Percentiles rank a stretch among this genome's conserved stretches.
These are phyloP conservation scores for Russula dissimulans DNA, from an alignment of 768 basidiomycete species.

Conservation along the genomic window DNA sequence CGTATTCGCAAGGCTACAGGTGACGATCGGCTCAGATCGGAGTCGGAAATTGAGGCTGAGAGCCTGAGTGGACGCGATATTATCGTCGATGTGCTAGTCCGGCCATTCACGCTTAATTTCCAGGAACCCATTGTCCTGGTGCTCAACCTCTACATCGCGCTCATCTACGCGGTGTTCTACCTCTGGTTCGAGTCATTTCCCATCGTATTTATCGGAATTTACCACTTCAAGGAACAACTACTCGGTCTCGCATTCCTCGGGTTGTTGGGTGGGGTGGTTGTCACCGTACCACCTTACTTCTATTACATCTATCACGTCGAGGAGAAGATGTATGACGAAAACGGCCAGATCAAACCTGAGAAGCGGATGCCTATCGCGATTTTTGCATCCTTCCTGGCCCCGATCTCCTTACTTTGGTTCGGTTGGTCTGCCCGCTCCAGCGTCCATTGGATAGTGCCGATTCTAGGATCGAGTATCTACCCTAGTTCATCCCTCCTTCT, in stretches of 20 bases:
- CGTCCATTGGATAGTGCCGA: slow-evolving; percentile 30
- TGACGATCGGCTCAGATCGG: slow-evolving; percentile 23
- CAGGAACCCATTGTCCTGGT: slow-evolving; percentile 27
- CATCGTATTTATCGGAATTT: slow-evolving; percentile 27
- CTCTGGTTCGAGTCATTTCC: slow-evolving; percentile 31
- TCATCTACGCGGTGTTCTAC: slow-evolving; percentile 27
- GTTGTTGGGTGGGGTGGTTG: slow-evolving; percentile 2
- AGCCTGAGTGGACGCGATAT: slow-evolving; percentile 20
- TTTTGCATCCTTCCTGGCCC: slow-evolving; percentile 26
- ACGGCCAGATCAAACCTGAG: slow-evolving; percentile 23
- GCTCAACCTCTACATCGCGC: slow-evolving; percentile 28
- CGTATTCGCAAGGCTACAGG: slow-evolving; percentile 27
- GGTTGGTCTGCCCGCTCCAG: slow-evolving; percentile 25
- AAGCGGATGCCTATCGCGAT: slow-evolving; percentile 28
- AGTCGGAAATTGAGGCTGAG: slow-evolving; percentile 24
- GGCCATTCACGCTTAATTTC: slow-evolving; percentile 27
- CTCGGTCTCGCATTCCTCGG: slow-evolving; percentile 28
- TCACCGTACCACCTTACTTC: slow-evolving; percentile 12
- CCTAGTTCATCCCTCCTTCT: slow-evolving; percentile 25
- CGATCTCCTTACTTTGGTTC: slow-evolving; percentile 28
- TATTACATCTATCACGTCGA: slow-evolving; percentile 8
- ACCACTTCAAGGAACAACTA: slow-evolving; percentile 26
- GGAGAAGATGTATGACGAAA: slow-evolving; percentile 15
- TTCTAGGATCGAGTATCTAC: slow-evolving; percentile 27
- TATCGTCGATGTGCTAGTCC: slow-evolving; percentile 22